A percentile compares a stretch with the other conserved stretches of the same genome.
phyloP scores from a whole-genome alignment of 2,329 filamentous ascomycete genomes.

The Microsporum ferrugineum region DNA sequence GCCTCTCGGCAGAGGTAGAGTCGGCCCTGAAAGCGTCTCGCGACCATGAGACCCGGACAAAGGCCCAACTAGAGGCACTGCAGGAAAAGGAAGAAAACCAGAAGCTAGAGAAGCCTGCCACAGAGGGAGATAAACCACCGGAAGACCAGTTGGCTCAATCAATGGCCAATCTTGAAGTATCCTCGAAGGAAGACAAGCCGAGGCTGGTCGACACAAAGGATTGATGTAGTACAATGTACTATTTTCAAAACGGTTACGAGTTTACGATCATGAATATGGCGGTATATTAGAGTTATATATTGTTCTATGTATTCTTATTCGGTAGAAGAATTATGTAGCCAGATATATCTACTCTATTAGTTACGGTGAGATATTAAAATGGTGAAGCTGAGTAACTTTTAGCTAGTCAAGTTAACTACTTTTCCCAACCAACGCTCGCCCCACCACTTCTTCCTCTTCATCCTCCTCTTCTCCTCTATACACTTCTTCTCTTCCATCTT shows the following conservation, averaged over 20 bases:
- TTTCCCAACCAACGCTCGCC: too few species aligned
- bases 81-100: slow-evolving; percentile 8
- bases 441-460: neutral
- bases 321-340: too few species aligned
- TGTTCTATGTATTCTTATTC: neutral
- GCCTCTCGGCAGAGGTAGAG: slow-evolving; percentile 48
- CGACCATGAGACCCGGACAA: slow-evolving; percentile 34
- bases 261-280: neutral
- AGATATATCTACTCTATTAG: too few species aligned
- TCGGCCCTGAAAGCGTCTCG: slow-evolving; percentile 41
- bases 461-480: neutral
- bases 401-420: too few species aligned
- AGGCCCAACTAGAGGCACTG: slow-evolving; percentile 19
- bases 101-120: neutral
- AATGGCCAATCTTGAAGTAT: neutral
- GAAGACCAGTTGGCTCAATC: neutral
- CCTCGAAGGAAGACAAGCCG: neutral
- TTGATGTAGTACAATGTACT: neutral
- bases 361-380: too few species aligned
- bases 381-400: too few species aligned
- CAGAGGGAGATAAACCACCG: neutral
- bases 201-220: neutral
- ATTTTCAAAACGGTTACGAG: neutral
- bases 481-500: neutral
- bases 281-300: neutral